phyloP scores from a whole-genome alignment of 345 rosid genomes.

The Conringia planisiliqua region DNA sequence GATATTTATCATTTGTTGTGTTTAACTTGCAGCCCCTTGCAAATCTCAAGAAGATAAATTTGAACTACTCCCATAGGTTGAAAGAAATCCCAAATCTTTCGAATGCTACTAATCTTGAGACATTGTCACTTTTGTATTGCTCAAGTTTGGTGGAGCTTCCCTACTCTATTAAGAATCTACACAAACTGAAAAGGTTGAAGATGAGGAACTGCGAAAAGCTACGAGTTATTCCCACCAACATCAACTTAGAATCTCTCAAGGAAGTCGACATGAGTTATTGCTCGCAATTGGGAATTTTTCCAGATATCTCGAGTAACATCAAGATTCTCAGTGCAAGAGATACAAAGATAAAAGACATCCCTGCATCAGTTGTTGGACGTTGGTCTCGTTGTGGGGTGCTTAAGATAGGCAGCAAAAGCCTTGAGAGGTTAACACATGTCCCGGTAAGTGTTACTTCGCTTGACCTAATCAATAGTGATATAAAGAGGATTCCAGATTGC shows the following conservation, averaged over 20 bases:
- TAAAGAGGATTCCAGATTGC: neutral
- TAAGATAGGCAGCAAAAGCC: neutral
- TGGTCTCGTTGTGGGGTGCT: neutral
- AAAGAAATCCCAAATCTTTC: conserved; percentile 28
- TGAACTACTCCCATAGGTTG: neutral
- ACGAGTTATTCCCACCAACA: neutral
- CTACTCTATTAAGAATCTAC: neutral
- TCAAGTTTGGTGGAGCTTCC: conserved; percentile 16
- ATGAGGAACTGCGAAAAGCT: neutral
- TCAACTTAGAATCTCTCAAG: neutral
- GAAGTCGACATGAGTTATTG: neutral
- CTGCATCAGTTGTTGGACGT: neutral
- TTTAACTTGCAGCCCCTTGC: neutral
- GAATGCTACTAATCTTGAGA: conserved; percentile 13
- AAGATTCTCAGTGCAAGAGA: neutral
- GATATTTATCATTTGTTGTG: neutral
- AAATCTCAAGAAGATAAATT: conserved; percentile 21
- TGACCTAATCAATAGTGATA: neutral
- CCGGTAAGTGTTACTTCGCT: neutral
- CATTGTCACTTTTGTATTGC: neutral
- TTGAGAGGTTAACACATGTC: neutral
- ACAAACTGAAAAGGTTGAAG: neutral
- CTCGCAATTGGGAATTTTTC: neutral
- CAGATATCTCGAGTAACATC: conserved; percentile 12
- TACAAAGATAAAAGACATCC: neutral